phyloP scores from a whole-genome alignment of 768 basidiomycete genomes.

The Suillus placidus region DNA sequence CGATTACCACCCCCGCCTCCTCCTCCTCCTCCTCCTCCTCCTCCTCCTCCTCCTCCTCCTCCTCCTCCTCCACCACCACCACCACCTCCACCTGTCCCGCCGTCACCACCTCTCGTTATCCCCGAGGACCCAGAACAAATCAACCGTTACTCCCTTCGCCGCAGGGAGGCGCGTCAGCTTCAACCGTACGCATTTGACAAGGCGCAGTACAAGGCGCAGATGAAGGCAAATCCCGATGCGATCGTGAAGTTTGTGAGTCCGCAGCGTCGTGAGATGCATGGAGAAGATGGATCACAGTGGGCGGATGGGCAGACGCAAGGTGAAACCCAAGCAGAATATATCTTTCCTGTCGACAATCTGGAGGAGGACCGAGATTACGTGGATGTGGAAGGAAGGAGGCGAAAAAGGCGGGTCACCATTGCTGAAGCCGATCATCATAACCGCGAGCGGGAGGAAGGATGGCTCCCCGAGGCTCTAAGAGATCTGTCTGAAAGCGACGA shows the following conservation, averaged over 20 bases:
- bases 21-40: slow-evolving; percentile 1
- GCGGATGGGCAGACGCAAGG: slow-evolving; percentile 27
- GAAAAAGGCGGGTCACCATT: slow-evolving; percentile 13
- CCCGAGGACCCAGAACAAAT: slow-evolving; percentile 21
- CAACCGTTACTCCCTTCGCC: slow-evolving; percentile 57
- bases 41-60: too few species aligned
- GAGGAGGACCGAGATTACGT: slow-evolving; percentile 34
- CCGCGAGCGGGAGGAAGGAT: slow-evolving; percentile 15
- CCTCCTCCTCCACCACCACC: too few species aligned
- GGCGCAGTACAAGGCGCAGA: slow-evolving; percentile 49
- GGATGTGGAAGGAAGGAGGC: slow-evolving; percentile 15
- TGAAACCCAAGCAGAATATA: slow-evolving; percentile 32
- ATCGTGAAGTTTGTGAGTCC: slow-evolving; percentile 55
- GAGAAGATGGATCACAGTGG: slow-evolving; percentile 30
- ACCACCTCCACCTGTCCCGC: slow-evolving; percentile 13
- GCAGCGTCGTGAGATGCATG: slow-evolving; percentile 20
- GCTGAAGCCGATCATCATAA: slow-evolving; percentile 8
- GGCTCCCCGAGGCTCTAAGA: slow-evolving; percentile 41
- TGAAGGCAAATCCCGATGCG: slow-evolving; percentile 65
- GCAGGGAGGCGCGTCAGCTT: slow-evolving; percentile 55
- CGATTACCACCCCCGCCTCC: slow-evolving; percentile 2
- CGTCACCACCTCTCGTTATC: slow-evolving; percentile 9
- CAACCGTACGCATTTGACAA: slow-evolving; percentile 66
- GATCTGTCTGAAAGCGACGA: slow-evolving; percentile 46
- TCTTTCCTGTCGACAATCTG: slow-evolving; percentile 21